Evolutionary conservation across 2,329 filamentous ascomycete genomes (phyloP).

Genomic region (Massarina eburnea): DNA sequence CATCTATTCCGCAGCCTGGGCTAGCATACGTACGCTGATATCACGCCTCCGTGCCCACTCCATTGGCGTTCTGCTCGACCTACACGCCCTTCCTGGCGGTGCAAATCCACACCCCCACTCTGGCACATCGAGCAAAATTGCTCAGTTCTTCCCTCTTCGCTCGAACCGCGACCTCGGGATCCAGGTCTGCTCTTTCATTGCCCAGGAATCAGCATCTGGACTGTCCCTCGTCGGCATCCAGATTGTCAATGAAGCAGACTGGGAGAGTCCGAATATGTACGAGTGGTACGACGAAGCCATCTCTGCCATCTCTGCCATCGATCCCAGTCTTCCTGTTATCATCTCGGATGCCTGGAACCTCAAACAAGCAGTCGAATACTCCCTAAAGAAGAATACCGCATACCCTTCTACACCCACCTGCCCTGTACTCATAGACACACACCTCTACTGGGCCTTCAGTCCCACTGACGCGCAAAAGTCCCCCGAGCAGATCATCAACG

Average conservation of each 20-base stretch:
- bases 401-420: conserved; percentile 35
- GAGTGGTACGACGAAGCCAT: conserved; percentile 59
- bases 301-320: conserved; percentile 49
- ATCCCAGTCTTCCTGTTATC: conserved; percentile 56
- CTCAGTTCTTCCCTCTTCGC: conserved; percentile 54
- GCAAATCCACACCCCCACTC: conserved; percentile 59
- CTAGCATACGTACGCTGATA: conserved; percentile 51
- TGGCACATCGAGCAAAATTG: conserved; percentile 55
- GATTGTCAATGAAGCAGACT: conserved; percentile 59
- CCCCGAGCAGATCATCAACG: conserved; percentile 55
- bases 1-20: conserved; percentile 59
- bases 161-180: conserved; percentile 50
- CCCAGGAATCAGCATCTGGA: conserved; percentile 47
- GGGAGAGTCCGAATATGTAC: conserved; percentile 55
- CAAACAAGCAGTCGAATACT: conserved; percentile 49
- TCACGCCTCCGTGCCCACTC: conserved; percentile 49
- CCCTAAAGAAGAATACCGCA: conserved; percentile 43
- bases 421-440: conserved; percentile 60
- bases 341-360: conserved; percentile 63
- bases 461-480: conserved; percentile 54
- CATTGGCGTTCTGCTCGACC: conserved; percentile 60
- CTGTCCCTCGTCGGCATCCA: conserved; percentile 58
- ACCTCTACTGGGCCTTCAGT: conserved; percentile 62
- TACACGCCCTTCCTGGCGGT: conserved; percentile 62
- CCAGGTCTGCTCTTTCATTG: conserved; percentile 54